Base-by-base conservation (phyloP, 164 flowering plant species). In the Tetrastigma voinierianum region DNA sequence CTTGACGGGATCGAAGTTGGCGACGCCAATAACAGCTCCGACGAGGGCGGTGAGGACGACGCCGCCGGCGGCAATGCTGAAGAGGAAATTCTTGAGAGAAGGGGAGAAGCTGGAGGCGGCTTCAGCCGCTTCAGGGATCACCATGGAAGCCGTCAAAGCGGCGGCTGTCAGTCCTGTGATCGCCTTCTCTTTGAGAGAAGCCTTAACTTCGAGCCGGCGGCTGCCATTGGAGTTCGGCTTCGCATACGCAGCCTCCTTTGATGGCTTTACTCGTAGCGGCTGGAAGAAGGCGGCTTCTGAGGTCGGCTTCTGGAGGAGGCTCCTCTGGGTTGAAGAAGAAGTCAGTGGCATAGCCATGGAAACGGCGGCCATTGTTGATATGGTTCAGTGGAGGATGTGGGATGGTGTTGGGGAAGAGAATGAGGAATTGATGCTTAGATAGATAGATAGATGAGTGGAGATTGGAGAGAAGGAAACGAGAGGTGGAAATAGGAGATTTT, bases 1-100 rank as follows among this genome's bases (percentile, higher is more conserved):
- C 71, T 82, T 84, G 56, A 84, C 86, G 1, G 86, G 88, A 58
- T 82, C 86, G 67, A 84, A 82, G 72, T 82, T 81, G 65, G 88
- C 45, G 9, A 84, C 88, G 10, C 80, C 86, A 43, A 84, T 56
- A 25, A 84, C 75, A 20, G 76, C 88, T 0, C 84, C 88, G 19
- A 71, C 32, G 53, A 82, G 63, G 4, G 18, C 84, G 9, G 10
- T 58, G 9, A 77, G 70, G 69, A 84, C 83, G 24, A 78, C 78
- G 0, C 83, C 81, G 0, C 88, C 86, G 10, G 83, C 68, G 2
- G 24, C 76, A 24, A 84, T 84, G 77, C 88, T 82, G 68, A 84
- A 77, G 68, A 84, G 61, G 83, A 82, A 84, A 76, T 82, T 82
- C 77, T 84, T 78, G 43, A 84, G 80, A 3, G 88, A 84, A 0